Evolutionary conservation across 73 alveolate species (phyloP).

Genomic region (Paramecium sexaurelia): DNA sequence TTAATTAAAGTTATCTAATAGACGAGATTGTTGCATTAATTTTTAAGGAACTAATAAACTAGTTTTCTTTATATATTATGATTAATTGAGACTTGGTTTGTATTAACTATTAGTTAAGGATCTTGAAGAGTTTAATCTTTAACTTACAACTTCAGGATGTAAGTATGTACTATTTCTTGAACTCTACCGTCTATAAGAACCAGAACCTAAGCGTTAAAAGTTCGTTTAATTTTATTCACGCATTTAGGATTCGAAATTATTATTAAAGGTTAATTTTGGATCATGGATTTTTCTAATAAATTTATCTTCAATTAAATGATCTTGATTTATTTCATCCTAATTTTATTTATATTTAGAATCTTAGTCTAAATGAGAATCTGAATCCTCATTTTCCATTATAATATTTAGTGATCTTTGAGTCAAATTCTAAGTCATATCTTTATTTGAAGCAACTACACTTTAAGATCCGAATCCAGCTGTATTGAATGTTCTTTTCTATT

Average conservation of each 20-base stretch:
- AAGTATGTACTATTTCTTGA: not conserved
- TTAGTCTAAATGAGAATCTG: not conserved
- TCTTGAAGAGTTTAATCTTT: not conserved
- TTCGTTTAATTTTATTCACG: not conserved
- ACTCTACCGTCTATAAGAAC: not conserved
- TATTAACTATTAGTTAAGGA: not conserved
- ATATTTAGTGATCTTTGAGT: not conserved
- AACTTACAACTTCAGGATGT: not conserved
- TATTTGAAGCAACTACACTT: not conserved
- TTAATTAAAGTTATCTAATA: not conserved
- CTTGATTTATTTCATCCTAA: not conserved
- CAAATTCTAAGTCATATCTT: not conserved
- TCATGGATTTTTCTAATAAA: not conserved
- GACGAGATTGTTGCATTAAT: not conserved
- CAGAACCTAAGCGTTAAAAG: not conserved
- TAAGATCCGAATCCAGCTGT: conserved; percentile 13
- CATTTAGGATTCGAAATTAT: not conserved
- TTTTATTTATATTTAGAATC: not conserved
- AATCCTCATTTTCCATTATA: not conserved
- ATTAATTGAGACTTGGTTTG: not conserved
- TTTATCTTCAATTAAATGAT: not conserved
- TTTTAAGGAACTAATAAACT: not conserved
- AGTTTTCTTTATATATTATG: not conserved
- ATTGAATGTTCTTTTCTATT: not conserved
- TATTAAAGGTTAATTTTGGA: conserved; percentile 13